Percentiles rank a stretch among this genome's conserved stretches.
Conservation (phyloP, 352 stramenopile species). For the Thalassiosira livingstoniorum region DNA sequence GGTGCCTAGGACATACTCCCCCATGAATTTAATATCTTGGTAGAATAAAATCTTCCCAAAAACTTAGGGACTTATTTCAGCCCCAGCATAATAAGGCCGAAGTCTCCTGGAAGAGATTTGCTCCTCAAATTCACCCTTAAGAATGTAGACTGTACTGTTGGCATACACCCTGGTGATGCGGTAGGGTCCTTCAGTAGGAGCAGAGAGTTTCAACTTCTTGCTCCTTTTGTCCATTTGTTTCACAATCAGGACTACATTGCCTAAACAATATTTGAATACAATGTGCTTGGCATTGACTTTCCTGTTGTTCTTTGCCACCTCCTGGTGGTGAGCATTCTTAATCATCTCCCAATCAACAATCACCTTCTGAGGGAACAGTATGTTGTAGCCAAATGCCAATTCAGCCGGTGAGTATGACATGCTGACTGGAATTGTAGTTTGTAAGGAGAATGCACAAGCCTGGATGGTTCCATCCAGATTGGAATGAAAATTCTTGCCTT, state of each 20-base stretch:
- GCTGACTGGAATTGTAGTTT: neutral
- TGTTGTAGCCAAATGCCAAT: neutral
- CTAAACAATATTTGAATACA: neutral
- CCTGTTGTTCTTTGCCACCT: neutral
- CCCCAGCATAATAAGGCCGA: neutral
- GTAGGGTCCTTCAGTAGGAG: slow-evolving; percentile 2
- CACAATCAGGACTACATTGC: slow-evolving; percentile 11
- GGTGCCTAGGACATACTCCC: neutral
- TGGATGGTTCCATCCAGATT: neutral
- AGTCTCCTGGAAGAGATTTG: neutral
- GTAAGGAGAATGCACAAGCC: neutral
- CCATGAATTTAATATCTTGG: neutral
- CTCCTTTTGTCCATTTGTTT: neutral
- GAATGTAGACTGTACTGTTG: slow-evolving; percentile 4
- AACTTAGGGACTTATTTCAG: neutral
- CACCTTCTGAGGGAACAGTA: neutral
- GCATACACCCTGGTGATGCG: neutral
- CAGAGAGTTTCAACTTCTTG: slow-evolving; percentile 8
- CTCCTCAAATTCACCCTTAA: neutral
- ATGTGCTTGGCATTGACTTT: neutral
- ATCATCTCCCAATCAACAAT: slow-evolving; percentile 4
- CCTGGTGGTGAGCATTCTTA: neutral
- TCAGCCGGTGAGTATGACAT: neutral
- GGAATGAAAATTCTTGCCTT: neutral
- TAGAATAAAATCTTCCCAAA: neutral